Conservation (phyloP, 768 basidiomycete genomes). For the Leucocoprinus leucothites region DNA sequence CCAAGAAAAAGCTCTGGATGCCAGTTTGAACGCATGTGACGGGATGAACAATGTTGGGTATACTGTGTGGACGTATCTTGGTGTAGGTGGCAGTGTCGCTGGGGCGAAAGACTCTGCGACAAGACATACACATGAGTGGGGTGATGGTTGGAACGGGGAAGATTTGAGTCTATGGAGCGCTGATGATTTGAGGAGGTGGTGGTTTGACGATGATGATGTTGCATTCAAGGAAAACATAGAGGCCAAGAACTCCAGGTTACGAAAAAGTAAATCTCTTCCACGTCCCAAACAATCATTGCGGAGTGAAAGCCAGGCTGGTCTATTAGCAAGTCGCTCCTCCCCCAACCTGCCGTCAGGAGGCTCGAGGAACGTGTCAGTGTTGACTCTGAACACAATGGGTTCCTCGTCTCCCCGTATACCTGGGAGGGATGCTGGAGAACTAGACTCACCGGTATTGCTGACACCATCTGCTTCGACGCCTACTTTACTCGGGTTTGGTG, state of each 20-base stretch:
- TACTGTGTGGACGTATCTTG: conserved; percentile 87
- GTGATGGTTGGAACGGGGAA: conserved; percentile 97
- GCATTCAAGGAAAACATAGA: too few species aligned
- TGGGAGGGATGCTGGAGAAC: not conserved
- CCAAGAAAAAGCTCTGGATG: conserved; percentile 87
- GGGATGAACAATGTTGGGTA: conserved; percentile 73
- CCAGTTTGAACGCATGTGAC: conserved; percentile 75
- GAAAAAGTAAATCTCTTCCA: too few species aligned
- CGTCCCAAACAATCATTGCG: conserved; percentile 1
- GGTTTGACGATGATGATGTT: conserved; percentile 14
- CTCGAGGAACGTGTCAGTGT: conserved; percentile 2
- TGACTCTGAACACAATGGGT: conserved; percentile 5
- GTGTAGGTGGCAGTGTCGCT: conserved; percentile 43
- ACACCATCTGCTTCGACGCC: conserved; percentile 15
- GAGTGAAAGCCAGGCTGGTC: conserved; percentile 33
- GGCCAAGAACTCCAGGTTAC: too few species aligned
- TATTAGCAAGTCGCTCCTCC: conserved; percentile 27
- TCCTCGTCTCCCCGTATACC: not conserved
- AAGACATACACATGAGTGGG: conserved; percentile 75
- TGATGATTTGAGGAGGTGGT: conserved; percentile 51
- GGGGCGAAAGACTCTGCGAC: not conserved
- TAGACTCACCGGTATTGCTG: not conserved
- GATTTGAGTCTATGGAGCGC: conserved; percentile 86
- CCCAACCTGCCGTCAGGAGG: conserved; percentile 2
- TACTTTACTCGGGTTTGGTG: not conserved